These are phyloP conservation scores for Paecilomyces dactylethromorphus DNA, from an alignment of 2,329 filamentous ascomycete species.

Conservation along the genomic window DNA sequence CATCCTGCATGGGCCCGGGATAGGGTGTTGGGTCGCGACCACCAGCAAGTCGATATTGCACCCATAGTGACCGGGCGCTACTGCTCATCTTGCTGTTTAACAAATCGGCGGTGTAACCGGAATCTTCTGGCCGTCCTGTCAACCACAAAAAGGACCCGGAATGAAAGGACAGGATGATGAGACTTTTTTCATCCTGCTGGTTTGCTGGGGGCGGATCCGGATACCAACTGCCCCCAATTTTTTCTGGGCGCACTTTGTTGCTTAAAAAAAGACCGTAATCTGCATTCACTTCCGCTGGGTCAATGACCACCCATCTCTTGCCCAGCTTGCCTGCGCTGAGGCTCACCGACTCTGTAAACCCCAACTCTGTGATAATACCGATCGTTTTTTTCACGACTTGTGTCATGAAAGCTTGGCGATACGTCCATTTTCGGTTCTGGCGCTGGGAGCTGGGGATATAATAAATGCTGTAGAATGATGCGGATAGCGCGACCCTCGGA, in stretches of 20 bases:
- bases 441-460: conserved; percentile 1
- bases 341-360: not conserved
- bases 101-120: not conserved
- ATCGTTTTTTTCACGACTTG: not conserved
- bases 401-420: not conserved
- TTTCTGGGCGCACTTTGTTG: not conserved
- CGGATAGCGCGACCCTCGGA: not conserved
- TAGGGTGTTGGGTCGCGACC: conserved; percentile 4
- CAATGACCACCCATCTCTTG: not conserved
- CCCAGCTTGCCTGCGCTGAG: not conserved
- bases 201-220: not conserved
- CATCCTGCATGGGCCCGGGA: conserved; percentile 16
- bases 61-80: not conserved
- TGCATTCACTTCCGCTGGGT: not conserved
- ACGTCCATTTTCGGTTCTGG: conserved; percentile 2
- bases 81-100: not conserved
- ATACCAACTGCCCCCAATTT: conserved; percentile 3
- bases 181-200: not conserved
- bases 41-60: conserved; percentile 1
- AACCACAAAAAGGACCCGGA: conserved; percentile 3
- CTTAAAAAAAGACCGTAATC: not conserved
- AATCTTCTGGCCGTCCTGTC: not conserved
- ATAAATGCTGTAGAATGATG: conserved; percentile 1
- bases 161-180: conserved; percentile 3
- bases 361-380: not conserved